These are phyloP conservation scores for Kitagawia praeruptora DNA, from an alignment of 129 eudicot genomes.

Conservation along the genomic window DNA sequence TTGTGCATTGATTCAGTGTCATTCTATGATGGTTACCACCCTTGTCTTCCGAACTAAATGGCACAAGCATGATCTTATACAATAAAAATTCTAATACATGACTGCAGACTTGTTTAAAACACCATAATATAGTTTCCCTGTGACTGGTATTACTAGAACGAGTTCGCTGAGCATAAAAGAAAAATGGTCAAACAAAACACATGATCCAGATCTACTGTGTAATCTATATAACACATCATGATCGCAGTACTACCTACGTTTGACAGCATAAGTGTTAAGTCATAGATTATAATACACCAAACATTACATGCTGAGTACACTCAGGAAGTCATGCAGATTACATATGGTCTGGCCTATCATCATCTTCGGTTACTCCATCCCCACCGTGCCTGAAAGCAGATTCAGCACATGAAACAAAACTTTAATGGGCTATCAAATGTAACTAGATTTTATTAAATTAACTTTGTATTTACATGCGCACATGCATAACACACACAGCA, in stretches of 20 bases:
- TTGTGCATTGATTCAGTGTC: too few species aligned
- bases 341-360: constrained; percentile 53
- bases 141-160: background rate
- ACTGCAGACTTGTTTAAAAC: background rate
- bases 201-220: constrained; percentile 5
- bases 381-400: constrained; percentile 59
- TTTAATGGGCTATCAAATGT: background rate
- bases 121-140: background rate
- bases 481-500: too few species aligned
- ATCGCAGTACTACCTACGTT: background rate
- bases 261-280: background rate
- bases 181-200: background rate
- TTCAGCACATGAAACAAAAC: background rate
- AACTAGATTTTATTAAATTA: background rate
- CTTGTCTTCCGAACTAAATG: background rate
- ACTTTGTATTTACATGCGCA: background rate
- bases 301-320: background rate
- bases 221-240: background rate
- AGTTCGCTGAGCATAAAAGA: background rate
- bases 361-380: constrained; percentile 60
- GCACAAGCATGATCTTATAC: background rate
- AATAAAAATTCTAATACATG: too few species aligned
- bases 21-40: background rate
- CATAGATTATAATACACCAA: background rate
- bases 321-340: constrained; percentile 12